Conservation (phyloP, 2,329 filamentous ascomycete species). For the Zalaria obscura region DNA sequence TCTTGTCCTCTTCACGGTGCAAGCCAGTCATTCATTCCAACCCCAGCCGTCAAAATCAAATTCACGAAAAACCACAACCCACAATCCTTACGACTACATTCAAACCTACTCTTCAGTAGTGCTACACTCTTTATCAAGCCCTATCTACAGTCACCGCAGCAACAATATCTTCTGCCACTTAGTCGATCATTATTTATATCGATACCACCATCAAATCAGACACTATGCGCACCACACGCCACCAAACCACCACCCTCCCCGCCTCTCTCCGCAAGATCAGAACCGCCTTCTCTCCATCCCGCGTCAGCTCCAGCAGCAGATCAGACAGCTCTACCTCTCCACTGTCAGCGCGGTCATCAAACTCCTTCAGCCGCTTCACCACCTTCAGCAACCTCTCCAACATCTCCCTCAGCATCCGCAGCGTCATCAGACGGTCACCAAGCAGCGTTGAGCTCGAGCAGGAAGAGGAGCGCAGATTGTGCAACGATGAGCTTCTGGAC, state of each 20-base stretch:
- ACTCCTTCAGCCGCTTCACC: constrained; percentile 8
- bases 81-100: too few species aligned
- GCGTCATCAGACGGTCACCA: constrained; percentile 10
- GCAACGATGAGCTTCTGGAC: constrained; percentile 7
- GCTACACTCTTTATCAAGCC: too few species aligned
- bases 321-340: constrained; percentile 5
- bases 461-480: constrained; percentile 10
- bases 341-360: constrained; percentile 3
- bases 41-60: background rate
- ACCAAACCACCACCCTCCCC: constrained; percentile 6
- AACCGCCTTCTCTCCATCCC: constrained; percentile 10
- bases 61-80: too few species aligned
- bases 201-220: too few species aligned
- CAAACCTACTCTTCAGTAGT: too few species aligned
- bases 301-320: constrained; percentile 5
- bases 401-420: constrained; percentile 6
- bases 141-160: constrained; percentile 2
- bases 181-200: too few species aligned
- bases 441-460: constrained; percentile 11
- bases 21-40: background rate
- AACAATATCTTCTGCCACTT: background rate
- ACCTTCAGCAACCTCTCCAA: constrained; percentile 8
- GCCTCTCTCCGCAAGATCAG: constrained; percentile 15
- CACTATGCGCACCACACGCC: background rate
- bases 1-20: background rate